Base-by-base conservation (phyloP, 2,329 filamentous ascomycete species). In the Dryadomyces quercus-mongolicae region DNA sequence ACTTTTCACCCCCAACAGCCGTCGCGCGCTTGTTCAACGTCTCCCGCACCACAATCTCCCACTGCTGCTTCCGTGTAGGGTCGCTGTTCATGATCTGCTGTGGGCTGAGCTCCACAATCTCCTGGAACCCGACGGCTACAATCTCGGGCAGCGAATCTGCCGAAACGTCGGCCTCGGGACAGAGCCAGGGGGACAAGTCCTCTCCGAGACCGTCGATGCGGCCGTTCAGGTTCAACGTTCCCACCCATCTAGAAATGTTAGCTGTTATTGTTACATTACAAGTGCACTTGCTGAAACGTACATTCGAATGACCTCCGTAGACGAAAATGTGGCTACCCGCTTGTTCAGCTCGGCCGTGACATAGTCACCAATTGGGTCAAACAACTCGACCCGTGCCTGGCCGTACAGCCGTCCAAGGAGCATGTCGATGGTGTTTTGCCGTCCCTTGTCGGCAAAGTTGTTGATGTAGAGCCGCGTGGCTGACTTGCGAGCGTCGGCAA, bases 11-110 rank as follows among this genome's bases (percentile, higher is more conserved):
- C 0, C 82, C 82, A 21, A 78, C 73, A 55, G 74, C 73, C 44
- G 78, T 76, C 18, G 88, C 83, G 59, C 86, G 80, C 12, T 71
- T 69, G 62, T 97, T 96, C 43, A 98, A 70, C 15, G 85, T 88
- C 48, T 74, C 75, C 60, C 85, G 84, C 22, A 97, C 90, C 4
- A 87, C 84, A 53, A 77, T 72, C 66, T 98, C 93, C 93, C 93
- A 98, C 20, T 84, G 72, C 59, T 89, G 84, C 60, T 92, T 88
- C 53, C 88, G 80, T 3, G 84, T 82, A 1, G 93, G 93, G 65
- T 98, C 92, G 57, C 91, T 97, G 60, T 94, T 95, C 90, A 98
- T 96, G 64, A 98, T 97, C 64, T 98, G 93, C 66, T 97, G 92
- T 16, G 94, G 93, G 62, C 89, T 96, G 49, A 98, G 74, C 64